Evolutionary conservation across 306 rosid genomes (phyloP).

Genomic region (Gastrolobium villosum): DNA sequence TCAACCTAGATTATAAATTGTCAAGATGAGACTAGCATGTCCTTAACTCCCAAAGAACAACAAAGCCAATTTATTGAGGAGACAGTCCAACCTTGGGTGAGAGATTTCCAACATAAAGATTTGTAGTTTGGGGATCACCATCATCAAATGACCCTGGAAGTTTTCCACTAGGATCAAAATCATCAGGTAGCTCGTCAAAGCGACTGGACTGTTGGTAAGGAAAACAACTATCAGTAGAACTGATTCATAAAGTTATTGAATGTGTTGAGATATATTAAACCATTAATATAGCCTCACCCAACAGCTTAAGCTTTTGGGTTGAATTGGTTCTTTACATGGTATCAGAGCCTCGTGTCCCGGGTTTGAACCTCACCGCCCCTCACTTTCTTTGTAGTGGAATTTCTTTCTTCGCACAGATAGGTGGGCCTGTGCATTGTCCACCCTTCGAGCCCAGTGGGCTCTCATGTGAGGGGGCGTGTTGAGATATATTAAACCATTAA

Average conservation of each 20-base stretch:
- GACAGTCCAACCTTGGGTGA: constrained; percentile 79
- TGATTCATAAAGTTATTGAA: constrained; percentile 35
- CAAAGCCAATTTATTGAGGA: constrained; percentile 26
- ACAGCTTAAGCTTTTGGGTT: no score
- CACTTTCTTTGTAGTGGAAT: no score
- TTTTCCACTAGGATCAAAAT: constrained; percentile 96
- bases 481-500: no score
- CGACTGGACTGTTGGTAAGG: constrained; percentile 75
- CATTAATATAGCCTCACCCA: no score
- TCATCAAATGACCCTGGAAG: constrained; percentile 99
- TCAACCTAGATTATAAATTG: constrained; percentile 71
- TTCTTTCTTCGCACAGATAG: no score
- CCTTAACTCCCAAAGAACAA: constrained; percentile 33
- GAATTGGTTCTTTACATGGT: no score
- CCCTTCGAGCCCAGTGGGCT: no score
- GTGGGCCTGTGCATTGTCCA: no score
- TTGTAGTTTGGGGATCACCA: constrained; percentile 99
- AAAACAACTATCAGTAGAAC: constrained; percentile 32
- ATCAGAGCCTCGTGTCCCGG: no score
- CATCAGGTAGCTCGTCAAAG: constrained; percentile 97
- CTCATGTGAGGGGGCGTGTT: no score
- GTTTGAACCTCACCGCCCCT: no score
- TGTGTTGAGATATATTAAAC: no score
- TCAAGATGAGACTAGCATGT: constrained; percentile 43
- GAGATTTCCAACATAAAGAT: constrained; percentile 98